phyloP scores from a whole-genome alignment of 805 yeast species.

The Saturnispora serradocipensis region DNA sequence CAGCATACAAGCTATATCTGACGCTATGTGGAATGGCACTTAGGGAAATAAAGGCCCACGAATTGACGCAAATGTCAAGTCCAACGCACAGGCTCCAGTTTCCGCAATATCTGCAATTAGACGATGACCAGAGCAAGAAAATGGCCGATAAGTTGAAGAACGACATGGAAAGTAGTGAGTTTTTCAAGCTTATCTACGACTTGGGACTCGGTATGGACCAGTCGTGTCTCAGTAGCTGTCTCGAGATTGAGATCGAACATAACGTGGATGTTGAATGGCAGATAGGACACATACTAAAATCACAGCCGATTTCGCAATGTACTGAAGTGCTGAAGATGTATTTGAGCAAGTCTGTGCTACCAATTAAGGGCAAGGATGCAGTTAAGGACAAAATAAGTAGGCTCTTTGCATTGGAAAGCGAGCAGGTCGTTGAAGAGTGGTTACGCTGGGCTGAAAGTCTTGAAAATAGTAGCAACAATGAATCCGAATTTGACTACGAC shows the following conservation, averaged over 20 bases:
- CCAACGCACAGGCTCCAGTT: background rate
- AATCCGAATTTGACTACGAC: background rate
- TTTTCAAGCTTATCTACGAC: conserved; percentile 3
- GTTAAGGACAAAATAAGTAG: background rate
- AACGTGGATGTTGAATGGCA: conserved; percentile 6
- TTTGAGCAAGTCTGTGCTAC: background rate
- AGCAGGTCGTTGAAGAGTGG: conserved; percentile 1
- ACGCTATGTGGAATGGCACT: background rate
- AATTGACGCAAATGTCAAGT: background rate
- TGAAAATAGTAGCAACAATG: background rate
- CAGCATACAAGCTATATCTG: background rate
- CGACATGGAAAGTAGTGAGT: background rate
- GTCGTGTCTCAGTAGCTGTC: background rate
- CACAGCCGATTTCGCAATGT: background rate
- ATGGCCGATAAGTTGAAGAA: background rate
- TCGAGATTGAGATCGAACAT: background rate
- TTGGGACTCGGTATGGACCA: background rate
- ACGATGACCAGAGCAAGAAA: background rate
- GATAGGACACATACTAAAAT: conserved; percentile 4
- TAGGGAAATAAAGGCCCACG: background rate
- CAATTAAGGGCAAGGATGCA: background rate
- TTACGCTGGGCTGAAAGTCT: conserved; percentile 1
- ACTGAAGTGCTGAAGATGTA: background rate
- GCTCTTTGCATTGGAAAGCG: conserved; percentile 1
- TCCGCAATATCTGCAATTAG: background rate